These are phyloP conservation scores for Globisporangium apiculatum DNA, from an alignment of 352 stramenopile genomes.

Conservation along the genomic window DNA sequence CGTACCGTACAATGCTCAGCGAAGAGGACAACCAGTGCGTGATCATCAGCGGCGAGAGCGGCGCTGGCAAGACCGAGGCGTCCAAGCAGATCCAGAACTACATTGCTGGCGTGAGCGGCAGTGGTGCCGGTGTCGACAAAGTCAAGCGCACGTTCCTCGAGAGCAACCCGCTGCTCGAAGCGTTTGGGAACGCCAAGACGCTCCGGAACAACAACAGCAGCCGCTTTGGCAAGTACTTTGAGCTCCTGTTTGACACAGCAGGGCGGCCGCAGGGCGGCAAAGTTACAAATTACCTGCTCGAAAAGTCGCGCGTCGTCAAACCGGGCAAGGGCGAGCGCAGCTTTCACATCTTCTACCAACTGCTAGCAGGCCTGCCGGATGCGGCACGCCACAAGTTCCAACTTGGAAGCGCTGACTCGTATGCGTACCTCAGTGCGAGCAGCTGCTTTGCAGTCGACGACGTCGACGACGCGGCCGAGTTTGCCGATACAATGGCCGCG, in stretches of 20 bases:
- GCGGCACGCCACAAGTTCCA: constrained; percentile 60
- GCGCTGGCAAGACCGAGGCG: constrained; percentile 82
- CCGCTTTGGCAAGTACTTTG: constrained; percentile 95
- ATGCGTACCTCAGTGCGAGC: constrained; percentile 85
- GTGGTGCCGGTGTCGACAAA: constrained; percentile 75
- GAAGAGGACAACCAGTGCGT: constrained; percentile 89
- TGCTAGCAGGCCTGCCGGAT: constrained; percentile 64
- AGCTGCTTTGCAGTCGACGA: constrained; percentile 89
- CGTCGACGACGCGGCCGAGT: constrained; percentile 87
- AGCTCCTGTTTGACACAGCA: constrained; percentile 90
- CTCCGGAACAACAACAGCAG: constrained; percentile 94
- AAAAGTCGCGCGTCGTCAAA: constrained; percentile 87
- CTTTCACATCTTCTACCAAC: constrained; percentile 95
- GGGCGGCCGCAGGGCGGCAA: constrained; percentile 76
- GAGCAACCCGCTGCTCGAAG: constrained; percentile 93
- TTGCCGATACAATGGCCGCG: constrained; percentile 78
- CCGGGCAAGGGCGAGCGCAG: constrained; percentile 87
- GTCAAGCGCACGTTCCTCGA: constrained; percentile 90
- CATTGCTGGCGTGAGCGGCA: constrained; percentile 76
- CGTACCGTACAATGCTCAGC: constrained; percentile 84
- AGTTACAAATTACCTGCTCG: constrained; percentile 90
- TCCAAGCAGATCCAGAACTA: constrained; percentile 91
- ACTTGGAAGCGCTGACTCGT: constrained; percentile 69
- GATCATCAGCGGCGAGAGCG: constrained; percentile 84
- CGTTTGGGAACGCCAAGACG: constrained; percentile 96